phyloP scores from a whole-genome alignment of 2,329 filamentous ascomycete species.

The Botrytis deweyae region DNA sequence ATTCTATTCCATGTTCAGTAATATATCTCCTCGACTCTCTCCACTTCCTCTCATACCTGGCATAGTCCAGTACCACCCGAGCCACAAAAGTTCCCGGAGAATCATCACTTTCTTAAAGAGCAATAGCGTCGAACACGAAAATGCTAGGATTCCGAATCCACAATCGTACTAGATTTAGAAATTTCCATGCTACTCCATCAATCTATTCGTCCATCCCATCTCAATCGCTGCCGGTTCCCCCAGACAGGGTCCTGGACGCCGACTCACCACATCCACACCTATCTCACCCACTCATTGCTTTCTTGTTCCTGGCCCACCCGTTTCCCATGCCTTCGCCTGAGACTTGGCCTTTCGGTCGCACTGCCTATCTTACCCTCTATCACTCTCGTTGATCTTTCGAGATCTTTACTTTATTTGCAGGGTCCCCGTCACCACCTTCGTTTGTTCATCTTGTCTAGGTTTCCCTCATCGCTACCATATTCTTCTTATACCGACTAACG shows the following conservation, averaged over 20 bases:
- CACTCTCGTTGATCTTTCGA: constrained; percentile 35
- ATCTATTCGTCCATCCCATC: constrained; percentile 29
- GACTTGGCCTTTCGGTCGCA: constrained; percentile 33
- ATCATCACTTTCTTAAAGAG: constrained; percentile 18
- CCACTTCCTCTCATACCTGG: constrained; percentile 3
- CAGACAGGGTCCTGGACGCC: constrained; percentile 30
- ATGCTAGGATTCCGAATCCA: constrained; percentile 10
- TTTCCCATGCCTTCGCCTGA: constrained; percentile 27
- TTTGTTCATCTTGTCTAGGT: constrained; percentile 36
- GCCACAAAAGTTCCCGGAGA: constrained; percentile 11
- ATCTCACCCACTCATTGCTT: constrained; percentile 23
- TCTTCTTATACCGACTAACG: constrained; percentile 40
- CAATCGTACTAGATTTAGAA: constrained; percentile 29
- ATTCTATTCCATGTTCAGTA: constrained; percentile 8
- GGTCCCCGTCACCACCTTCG: constrained; percentile 39
- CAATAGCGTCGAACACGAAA: constrained; percentile 25
- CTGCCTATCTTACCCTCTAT: constrained; percentile 39
- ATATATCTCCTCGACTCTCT: constrained; percentile 7
- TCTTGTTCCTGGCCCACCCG: constrained; percentile 35
- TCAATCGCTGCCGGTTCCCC: constrained; percentile 32
- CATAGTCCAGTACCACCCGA: constrained; percentile 13
- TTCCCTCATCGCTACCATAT: constrained; percentile 33
- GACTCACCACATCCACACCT: constrained; percentile 18
- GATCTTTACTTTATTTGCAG: constrained; percentile 40
- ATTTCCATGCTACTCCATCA: constrained; percentile 20